Evolutionary conservation across 1,284 basidiomycete species (phyloP).

Genomic region (Pyrrhoderma noxium): DNA sequence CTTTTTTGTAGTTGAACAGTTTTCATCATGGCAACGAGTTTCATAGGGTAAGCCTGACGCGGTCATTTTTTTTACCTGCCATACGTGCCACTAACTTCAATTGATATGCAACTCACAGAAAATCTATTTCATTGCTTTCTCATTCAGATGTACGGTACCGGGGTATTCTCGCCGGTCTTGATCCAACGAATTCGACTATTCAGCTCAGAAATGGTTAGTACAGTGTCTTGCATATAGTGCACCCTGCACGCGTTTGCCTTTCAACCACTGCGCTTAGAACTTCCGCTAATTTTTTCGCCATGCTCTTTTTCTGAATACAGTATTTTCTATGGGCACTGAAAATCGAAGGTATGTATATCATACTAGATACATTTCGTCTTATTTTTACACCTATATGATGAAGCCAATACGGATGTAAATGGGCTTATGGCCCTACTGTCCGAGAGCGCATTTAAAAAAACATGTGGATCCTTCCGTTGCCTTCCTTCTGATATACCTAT

Average conservation of each 20-base stretch:
- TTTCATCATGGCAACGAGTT: constrained; percentile 56
- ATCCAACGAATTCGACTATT: constrained; percentile 77
- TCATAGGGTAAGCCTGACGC: constrained; percentile 49
- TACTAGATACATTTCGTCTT: not conserved
- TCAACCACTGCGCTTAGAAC: too few relatives aligned
- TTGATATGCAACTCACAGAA: constrained; percentile 37
- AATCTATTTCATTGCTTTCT: constrained; percentile 85
- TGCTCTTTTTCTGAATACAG: constrained; percentile 30
- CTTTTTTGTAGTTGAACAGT: constrained; percentile 11
- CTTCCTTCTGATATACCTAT: constrained; percentile 42
- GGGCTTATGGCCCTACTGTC: constrained; percentile 40
- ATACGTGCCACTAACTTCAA: constrained; percentile 11
- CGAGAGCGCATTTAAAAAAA: constrained; percentile 61
- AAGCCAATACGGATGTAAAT: constrained; percentile 58
- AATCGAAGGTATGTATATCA: constrained; percentile 58
- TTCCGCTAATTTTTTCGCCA: too few relatives aligned
- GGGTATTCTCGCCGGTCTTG: constrained; percentile 79
- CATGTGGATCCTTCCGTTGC: constrained; percentile 69
- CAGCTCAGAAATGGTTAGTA: constrained; percentile 75
- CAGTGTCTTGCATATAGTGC: not conserved
- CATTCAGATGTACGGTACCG: constrained; percentile 88
- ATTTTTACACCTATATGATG: constrained; percentile 29
- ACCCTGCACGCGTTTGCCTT: constrained; percentile 1
- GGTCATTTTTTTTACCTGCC: not conserved
- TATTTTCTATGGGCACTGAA: constrained; percentile 86